Conservation (phyloP, 306 rosid genomes). For the Gastrolobium villosum region DNA sequence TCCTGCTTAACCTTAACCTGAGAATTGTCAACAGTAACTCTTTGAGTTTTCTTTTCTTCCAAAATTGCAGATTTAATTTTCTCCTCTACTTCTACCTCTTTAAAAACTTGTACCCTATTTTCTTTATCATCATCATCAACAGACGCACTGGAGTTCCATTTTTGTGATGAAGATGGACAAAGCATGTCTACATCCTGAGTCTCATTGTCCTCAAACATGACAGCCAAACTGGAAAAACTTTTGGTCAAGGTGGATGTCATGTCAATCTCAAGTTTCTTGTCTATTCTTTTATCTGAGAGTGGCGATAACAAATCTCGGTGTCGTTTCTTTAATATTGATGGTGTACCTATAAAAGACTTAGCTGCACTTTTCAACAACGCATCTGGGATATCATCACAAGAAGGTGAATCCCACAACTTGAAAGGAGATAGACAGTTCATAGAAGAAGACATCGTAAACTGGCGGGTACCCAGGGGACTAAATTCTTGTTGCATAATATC, state of each 20-base stretch:
- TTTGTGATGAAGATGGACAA: constrained; percentile 60
- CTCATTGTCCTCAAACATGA: constrained; percentile 72
- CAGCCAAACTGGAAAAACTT: constrained; percentile 85
- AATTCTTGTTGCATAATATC: constrained; percentile 95
- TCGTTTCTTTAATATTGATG: constrained; percentile 94
- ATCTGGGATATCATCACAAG: constrained; percentile 76
- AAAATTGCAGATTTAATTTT: constrained; percentile 46
- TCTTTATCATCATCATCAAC: constrained; percentile 68
- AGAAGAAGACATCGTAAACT: constrained; percentile 85
- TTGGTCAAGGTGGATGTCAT: constrained; percentile 69
- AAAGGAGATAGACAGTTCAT: constrained; percentile 90
- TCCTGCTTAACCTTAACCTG: constrained; percentile 53
- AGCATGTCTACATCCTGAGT: constrained; percentile 49
- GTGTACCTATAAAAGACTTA: constrained; percentile 79
- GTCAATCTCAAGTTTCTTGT: constrained; percentile 78
- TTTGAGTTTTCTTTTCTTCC: constrained; percentile 48
- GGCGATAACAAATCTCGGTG: constrained; percentile 85
- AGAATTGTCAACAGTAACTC: constrained; percentile 47
- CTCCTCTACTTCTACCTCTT: constrained; percentile 49
- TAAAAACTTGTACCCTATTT: constrained; percentile 52
- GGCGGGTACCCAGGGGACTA: constrained; percentile 98
- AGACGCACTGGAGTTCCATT: constrained; percentile 45
- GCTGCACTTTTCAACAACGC: constrained; percentile 85
- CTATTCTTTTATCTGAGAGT: constrained; percentile 82
- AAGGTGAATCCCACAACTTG: constrained; percentile 94